phyloP scores from a whole-genome alignment of 1,284 basidiomycete species.

The Ceratobasidium sp. region DNA sequence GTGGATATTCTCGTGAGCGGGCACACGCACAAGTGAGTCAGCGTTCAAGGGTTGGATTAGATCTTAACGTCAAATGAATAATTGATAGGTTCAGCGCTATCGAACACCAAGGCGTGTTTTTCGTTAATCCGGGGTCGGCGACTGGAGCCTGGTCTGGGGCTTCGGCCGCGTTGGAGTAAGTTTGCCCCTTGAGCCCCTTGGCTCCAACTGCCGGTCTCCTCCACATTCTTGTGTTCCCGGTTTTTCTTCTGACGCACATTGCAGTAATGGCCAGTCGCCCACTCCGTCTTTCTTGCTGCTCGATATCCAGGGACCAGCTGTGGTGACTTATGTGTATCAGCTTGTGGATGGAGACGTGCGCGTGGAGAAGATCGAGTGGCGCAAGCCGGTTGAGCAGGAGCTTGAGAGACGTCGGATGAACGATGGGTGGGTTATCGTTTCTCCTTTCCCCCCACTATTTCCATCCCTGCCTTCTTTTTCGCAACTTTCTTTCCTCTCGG shows the following conservation, averaged over 20 bases:
- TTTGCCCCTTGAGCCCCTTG: not conserved
- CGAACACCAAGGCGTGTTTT: slow-evolving; percentile 92
- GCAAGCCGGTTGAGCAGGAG: slow-evolving; percentile 48
- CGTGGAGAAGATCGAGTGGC: slow-evolving; percentile 77
- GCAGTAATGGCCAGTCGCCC: slow-evolving; percentile 59
- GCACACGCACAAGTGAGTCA: slow-evolving; percentile 89
- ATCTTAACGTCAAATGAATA: not conserved
- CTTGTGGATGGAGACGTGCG: slow-evolving; percentile 92
- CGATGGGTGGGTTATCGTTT: slow-evolving; percentile 21
- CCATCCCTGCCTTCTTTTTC: slow-evolving; percentile 6
- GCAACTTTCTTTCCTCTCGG: not conserved
- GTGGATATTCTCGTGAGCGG: slow-evolving; percentile 96
- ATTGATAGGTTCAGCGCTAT: slow-evolving; percentile 87
- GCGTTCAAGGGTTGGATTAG: not conserved
- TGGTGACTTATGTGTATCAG: slow-evolving; percentile 96
- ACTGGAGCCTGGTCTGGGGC: slow-evolving; percentile 93
- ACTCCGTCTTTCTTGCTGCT: slow-evolving; percentile 91
- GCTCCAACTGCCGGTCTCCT: slow-evolving; percentile 49
- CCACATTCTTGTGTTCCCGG: slow-evolving; percentile 47
- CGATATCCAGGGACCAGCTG: slow-evolving; percentile 94
- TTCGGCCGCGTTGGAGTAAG: slow-evolving; percentile 68
- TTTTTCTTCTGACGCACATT: slow-evolving; percentile 13
- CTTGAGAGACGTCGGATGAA: slow-evolving; percentile 43
- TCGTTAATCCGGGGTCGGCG: slow-evolving; percentile 95
- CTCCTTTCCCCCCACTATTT: not conserved